Conservation (phyloP, 345 rosid species). For the Brassica rapa region DNA sequence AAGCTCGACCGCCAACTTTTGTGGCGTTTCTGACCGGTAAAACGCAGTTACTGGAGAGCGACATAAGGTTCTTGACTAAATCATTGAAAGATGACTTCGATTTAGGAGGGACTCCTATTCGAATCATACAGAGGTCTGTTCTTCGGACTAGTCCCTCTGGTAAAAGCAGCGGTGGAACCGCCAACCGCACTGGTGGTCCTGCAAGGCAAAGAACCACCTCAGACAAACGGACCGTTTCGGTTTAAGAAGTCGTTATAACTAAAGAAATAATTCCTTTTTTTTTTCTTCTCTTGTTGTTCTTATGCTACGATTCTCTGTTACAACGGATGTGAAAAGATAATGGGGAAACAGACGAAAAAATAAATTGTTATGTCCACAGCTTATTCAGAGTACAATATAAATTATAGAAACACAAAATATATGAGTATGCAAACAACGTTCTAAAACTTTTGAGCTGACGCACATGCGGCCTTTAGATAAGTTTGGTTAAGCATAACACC, state of each 20-base stretch:
- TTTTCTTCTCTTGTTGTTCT: not conserved
- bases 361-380: too few relatives aligned
- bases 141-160: slow-evolving; percentile 31
- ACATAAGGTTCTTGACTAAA: slow-evolving; percentile 72
- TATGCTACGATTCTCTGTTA: not conserved
- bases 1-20: slow-evolving; percentile 97
- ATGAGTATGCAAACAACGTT: not conserved
- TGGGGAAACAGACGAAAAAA: not conserved
- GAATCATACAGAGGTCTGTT: slow-evolving; percentile 74
- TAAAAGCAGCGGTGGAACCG: slow-evolving; percentile 24
- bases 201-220: slow-evolving; percentile 49
- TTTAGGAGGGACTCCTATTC: slow-evolving; percentile 87
- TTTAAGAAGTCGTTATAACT: slow-evolving; percentile 20
- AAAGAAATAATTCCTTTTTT: not conserved
- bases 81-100: slow-evolving; percentile 94
- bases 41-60: slow-evolving; percentile 63
- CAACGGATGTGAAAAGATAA: not conserved
- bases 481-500: not conserved
- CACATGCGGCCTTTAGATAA: not conserved
- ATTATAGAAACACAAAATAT: too few relatives aligned
- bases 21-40: slow-evolving; percentile 81
- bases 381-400: too few relatives aligned
- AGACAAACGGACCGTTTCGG: slow-evolving; percentile 54
- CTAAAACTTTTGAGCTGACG: not conserved
- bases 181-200: slow-evolving; percentile 29